Evolutionary conservation across 1,284 basidiomycete species (phyloP), one percentile per base, ranked within the genome.

Genomic region (Tilletia caries): DNA sequence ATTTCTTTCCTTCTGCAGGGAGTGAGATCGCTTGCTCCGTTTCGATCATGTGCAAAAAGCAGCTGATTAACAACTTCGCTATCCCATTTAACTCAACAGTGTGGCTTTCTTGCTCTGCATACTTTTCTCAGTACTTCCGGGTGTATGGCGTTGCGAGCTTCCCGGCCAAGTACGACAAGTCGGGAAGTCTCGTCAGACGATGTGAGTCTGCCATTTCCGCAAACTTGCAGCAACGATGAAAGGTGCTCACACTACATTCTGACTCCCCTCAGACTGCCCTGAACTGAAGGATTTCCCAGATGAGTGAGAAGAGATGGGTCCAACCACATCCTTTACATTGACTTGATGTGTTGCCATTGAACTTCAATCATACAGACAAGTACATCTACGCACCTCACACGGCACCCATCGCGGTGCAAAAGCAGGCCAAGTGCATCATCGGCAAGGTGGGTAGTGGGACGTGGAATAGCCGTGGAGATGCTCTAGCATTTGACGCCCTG

Each of bases 31-130:
- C 20, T 29, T 54, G 8, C 1, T 12, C 23, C 13, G 1, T 48
- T n/a, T 20, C 25, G 29, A 8, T 29, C 15, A 23, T 4, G 5
- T 6, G 29, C 4, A 1, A 43, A 27, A 3, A 32, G 10, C 10
- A 18, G 44, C n/a, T 66, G 50, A 66, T 13, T 32, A 20, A 13
- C 25, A 34, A 20, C 18, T 0, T n/a, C 50, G 15, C 15, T 25
- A 46, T 5, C 43, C 13, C 15, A 27, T 43, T 37, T 64, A 54
- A 65, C 27, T 23, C 15, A 29, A 23, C 27, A 29, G 86, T 86
- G 86, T 87, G 86, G 86, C 75, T 87, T 6, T 85, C 84, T 3
- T 85, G 85, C 64, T 85, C 84, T 0, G 86, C 86, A 1, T 86
- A 85, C 80, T 86, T 85, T 76, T 79, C 68, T 73, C 62, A 82